phyloP scores from a whole-genome alignment of 331 rosid species.

The Malus hybrid region DNA sequence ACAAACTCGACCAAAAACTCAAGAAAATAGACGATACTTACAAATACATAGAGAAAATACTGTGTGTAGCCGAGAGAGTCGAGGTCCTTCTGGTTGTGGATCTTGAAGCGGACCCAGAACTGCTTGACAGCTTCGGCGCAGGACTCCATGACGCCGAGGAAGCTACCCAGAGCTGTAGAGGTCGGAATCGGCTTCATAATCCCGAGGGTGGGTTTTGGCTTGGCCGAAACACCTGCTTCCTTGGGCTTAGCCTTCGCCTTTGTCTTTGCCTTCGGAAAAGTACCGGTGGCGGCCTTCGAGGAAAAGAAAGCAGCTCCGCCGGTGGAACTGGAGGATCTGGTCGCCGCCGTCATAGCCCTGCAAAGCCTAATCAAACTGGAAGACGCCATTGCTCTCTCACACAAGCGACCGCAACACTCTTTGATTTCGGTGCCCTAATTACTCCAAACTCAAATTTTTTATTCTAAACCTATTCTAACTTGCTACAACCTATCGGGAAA shows the following conservation, averaged over 20 bases:
- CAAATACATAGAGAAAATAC: too few relatives aligned
- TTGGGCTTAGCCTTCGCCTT: constrained; percentile 12
- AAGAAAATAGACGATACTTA: too few relatives aligned
- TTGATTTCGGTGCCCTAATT: background rate
- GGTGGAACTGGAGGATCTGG: constrained; percentile 15
- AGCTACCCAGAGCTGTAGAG: constrained; percentile 33
- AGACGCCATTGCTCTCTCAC: constrained; percentile 12
- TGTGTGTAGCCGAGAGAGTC: background rate
- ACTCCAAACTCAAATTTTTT: too few relatives aligned
- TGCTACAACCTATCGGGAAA: too few relatives aligned
- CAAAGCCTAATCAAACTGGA: constrained; percentile 20
- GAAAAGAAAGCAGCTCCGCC: background rate
- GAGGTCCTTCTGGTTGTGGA: constrained; percentile 38
- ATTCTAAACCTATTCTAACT: too few relatives aligned
- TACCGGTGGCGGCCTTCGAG: background rate
- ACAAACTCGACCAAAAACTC: background rate
- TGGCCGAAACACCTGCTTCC: background rate
- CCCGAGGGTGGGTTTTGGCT: constrained; percentile 6
- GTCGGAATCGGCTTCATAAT: constrained; percentile 16
- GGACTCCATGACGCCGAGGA: constrained; percentile 29
- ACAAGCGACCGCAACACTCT: background rate
- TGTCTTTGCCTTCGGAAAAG: background rate
- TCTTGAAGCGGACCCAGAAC: constrained; percentile 42
- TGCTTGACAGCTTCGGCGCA: constrained; percentile 32
- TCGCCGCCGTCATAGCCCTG: constrained; percentile 24